These are phyloP conservation scores for Melampsora abietis-canadensis DNA, from an alignment of 1,284 basidiomycete genomes.

Conservation along the genomic window DNA sequence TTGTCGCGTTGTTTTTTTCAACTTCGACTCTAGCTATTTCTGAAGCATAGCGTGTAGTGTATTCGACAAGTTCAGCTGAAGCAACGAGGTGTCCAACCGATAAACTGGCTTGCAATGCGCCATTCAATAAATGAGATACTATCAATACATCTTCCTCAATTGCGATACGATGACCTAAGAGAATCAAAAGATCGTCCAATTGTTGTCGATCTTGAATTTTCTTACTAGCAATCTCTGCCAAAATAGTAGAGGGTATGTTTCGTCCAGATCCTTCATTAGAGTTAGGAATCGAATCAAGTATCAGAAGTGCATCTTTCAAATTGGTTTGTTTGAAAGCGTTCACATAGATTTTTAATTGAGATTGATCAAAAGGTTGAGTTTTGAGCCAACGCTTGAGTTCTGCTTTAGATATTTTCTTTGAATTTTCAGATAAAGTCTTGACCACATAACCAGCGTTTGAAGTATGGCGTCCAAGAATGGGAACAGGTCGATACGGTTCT, in stretches of 20 bases:
- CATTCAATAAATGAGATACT: slow-evolving; percentile 27
- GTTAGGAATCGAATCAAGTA: slow-evolving; percentile 7
- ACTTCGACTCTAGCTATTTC: slow-evolving; percentile 39
- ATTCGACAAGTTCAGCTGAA: slow-evolving; percentile 22
- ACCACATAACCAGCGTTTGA: slow-evolving; percentile 37
- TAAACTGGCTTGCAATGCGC: slow-evolving; percentile 31
- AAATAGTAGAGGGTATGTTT: slow-evolving; percentile 31
- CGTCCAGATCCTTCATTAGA: not conserved
- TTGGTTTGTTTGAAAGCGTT: slow-evolving; percentile 23
- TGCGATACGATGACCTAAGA: slow-evolving; percentile 39
- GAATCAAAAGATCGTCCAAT: slow-evolving; percentile 14
- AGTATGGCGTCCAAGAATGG: slow-evolving; percentile 23
- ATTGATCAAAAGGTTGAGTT: slow-evolving; percentile 13
- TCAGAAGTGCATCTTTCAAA: slow-evolving; percentile 3
- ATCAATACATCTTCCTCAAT: slow-evolving; percentile 20
- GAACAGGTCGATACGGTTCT: slow-evolving; percentile 19
- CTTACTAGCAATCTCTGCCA: slow-evolving; percentile 32
- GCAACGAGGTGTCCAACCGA: slow-evolving; percentile 33
- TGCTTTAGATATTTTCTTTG: slow-evolving; percentile 27
- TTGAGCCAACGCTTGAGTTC: slow-evolving; percentile 41
- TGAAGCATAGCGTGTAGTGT: slow-evolving; percentile 30
- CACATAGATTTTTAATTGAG: slow-evolving; percentile 15
- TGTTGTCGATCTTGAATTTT: slow-evolving; percentile 7
- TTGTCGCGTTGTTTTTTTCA: not conserved
- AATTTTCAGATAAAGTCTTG: slow-evolving; percentile 22